Evolutionary conservation across 2,329 filamentous ascomycete species (phyloP), one percentile per base, ranked within the genome.

Genomic region (Aspergillus melleus): DNA sequence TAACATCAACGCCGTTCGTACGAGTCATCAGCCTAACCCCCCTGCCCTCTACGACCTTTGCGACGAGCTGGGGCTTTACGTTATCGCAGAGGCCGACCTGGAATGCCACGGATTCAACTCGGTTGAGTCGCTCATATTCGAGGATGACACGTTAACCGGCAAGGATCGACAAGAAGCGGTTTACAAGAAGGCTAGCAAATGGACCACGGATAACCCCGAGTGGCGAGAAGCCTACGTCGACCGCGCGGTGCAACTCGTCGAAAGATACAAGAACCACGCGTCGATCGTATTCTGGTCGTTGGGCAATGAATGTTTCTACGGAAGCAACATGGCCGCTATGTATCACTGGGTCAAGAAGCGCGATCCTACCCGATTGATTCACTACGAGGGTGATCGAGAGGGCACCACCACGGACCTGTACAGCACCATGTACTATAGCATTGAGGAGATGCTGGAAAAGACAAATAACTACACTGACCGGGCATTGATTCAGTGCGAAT

Each of bases 261-360:
- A 87, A 66, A 81, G 89, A 16, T 88, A 91, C 72, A 90, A 90
- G 74, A 88, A 91, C 59, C 86, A 90, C 64, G 73, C 89, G 0
- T 87, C 82, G n/a, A 80, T 91, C 53, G 86, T 91, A 52, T 84
- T 90, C 47, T 91, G 89, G 89, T 88, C 86, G 51, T 78, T 91
- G 0, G 89, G 89, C 0, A 91, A 91, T 66, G 89, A 91, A 69
- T 84, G 88, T 0, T 91, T 90, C 69, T 90, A 89, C 66, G 89
- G 89, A 0, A 76, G 79, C 9, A 91, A 91, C 68, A 86, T 89
- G 67, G 80, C 79, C 50, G 85, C 84, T 36, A 91, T 91, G 89
- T 87, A 87, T 65, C 76, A 86, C 3, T 88, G 83, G 69, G 81
- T 83, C 53, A 87, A 85, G 61, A 60, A 74, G 1, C 76, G 80